These are phyloP conservation scores for Pachyrhizus erosus DNA, from an alignment of 306 rosid genomes.

Conservation along the genomic window DNA sequence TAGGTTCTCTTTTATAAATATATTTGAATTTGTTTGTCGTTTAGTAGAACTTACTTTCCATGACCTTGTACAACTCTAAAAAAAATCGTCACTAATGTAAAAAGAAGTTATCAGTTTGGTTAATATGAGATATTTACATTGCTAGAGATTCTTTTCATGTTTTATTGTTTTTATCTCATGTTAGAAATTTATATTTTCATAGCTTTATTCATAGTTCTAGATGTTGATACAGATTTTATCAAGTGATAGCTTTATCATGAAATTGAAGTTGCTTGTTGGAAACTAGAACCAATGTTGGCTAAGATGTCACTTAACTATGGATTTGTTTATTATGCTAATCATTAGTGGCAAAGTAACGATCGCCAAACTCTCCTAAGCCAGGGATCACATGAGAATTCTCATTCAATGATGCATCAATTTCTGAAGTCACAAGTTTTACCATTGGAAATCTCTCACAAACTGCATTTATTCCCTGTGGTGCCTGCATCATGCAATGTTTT, in stretches of 20 bases:
- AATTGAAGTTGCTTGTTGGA: background rate
- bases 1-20: background rate
- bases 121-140: background rate
- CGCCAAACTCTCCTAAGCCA: conserved; percentile 91
- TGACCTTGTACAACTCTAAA: background rate
- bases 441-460: conserved; percentile 77
- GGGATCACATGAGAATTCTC: conserved; percentile 75
- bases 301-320: background rate
- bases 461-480: conserved; percentile 81
- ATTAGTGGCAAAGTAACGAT: conserved; percentile 88
- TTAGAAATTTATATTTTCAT: background rate
- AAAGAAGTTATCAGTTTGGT: background rate
- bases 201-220: background rate
- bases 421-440: conserved; percentile 86
- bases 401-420: conserved; percentile 74
- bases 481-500: conserved; percentile 50
- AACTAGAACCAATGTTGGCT: background rate
- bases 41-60: background rate
- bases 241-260: background rate
- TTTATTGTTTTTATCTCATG: background rate
- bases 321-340: background rate
- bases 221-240: background rate
- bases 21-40: background rate
- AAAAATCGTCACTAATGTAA: background rate
- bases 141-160: background rate